These are phyloP conservation scores for Casuarina equisetifolia DNA, from an alignment of 306 rosid genomes.

Conservation along the genomic window DNA sequence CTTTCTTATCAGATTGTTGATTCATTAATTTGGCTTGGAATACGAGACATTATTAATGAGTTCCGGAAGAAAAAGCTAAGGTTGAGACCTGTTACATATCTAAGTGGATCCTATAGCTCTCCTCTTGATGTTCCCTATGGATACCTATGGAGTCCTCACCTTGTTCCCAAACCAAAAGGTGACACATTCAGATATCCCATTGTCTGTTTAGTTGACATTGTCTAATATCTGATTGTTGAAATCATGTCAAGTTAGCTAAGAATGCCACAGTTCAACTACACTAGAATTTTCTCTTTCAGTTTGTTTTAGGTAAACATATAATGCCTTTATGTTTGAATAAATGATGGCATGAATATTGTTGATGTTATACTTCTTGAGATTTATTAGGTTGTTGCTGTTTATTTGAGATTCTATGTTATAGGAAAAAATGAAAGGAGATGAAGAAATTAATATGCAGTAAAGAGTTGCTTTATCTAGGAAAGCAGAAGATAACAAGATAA, in stretches of 20 bases:
- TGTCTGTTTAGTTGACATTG: not conserved
- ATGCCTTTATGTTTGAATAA: not conserved
- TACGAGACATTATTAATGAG: conserved; percentile 76
- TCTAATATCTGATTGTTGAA: not conserved
- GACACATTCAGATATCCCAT: conserved; percentile 12
- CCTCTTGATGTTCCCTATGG: conserved; percentile 68
- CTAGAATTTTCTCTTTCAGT: not conserved
- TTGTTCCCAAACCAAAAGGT: conserved; percentile 98
- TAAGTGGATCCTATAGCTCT: conserved; percentile 62
- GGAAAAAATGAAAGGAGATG: no score
- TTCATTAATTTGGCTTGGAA: conserved; percentile 91
- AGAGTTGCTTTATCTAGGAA: no score
- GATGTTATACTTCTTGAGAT: not conserved
- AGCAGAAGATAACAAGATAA: no score
- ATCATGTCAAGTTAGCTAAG: not conserved
- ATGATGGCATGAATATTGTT: not conserved
- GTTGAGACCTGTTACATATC: conserved; percentile 70
- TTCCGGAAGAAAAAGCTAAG: conserved; percentile 83
- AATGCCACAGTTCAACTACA: not conserved
- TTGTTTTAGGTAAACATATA: not conserved
- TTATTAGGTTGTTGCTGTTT: not conserved
- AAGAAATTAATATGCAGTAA: no score
- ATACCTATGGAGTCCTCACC: conserved; percentile 95
- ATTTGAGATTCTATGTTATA: not conserved
- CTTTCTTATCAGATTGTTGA: conserved; percentile 91